Base-by-base conservation (phyloP, 1,139 yeast species). In the Saccharomyces hybrid region DNA sequence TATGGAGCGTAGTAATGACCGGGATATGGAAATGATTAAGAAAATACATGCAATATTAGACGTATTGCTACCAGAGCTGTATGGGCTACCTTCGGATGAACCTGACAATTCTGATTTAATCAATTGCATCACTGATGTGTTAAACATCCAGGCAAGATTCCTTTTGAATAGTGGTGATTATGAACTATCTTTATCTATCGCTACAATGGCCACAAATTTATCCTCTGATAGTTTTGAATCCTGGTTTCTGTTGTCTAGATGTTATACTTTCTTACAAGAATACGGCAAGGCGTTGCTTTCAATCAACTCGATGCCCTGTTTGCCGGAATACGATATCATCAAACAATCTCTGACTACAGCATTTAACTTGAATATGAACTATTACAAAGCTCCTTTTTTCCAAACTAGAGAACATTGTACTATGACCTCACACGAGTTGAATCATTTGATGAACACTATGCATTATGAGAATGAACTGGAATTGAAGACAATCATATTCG, bases 221-320 rank as follows among this genome's bases (percentile, higher is more conserved):
- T 80, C 91, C 1, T 96, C 98, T 0, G 83, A 95, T 1, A 96
- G 87, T 65, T 91, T 88, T 69, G 78, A 79, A 57, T 77, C 95
- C 4, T 93, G 98, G 99, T 81, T 85, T 16, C 74, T 78, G 56
- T 73, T 93, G 51, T 88, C 89, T 2, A 78, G 80, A 63, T 84
- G 85, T 11, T 88, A 91, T 66, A 85, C 91, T 46, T 75, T 83
- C 53, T 73, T 79, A 58, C 84, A 81, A 53, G 89, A 89, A 67
- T 86, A 80, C 63, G 84, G 82, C 57, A 83, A 80, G 64, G 97
- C 97, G 0, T 75, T 93, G 56, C 72, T 88, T 51, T 83, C 96
- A 0, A 77, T 93, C 61, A 91, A 91, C 67, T 87, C 96, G 8
- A 85, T 96, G 64, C 97, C 97, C 8, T 87, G 56, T 16, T 53